Evolutionary conservation across 495 filamentous ascomycete genomes (phyloP).

Genomic region (Aspergillus carlsbadensis): DNA sequence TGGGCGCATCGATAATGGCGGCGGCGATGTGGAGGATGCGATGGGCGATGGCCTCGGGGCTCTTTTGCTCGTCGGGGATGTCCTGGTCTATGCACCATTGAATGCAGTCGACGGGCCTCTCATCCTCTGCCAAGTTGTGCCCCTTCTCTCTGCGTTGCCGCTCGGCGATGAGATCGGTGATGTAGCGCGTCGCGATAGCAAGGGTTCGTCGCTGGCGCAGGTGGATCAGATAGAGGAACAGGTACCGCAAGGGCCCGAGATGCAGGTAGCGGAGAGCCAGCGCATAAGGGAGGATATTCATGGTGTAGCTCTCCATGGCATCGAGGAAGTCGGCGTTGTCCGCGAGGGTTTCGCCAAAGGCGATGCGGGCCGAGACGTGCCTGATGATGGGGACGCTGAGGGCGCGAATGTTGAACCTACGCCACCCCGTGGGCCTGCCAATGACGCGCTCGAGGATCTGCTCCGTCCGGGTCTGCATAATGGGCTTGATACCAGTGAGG

Average conservation of each 20-base stretch:
- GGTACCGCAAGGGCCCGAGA: neutral
- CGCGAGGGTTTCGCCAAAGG: neutral
- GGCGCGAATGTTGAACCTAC: neutral
- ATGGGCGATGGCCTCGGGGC: neutral
- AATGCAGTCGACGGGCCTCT: neutral
- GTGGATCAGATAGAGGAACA: neutral
- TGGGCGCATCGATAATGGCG: neutral
- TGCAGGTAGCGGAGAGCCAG: neutral
- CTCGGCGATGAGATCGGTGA: neutral
- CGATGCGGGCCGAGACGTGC: neutral
- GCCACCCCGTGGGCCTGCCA: neutral
- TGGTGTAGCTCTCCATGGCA: neutral
- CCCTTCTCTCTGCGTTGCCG: neutral
- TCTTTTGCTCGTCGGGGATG: neutral
- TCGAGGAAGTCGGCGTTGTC: neutral
- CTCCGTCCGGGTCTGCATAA: neutral
- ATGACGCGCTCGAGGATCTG: neutral
- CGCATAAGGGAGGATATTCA: neutral
- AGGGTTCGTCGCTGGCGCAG: neutral
- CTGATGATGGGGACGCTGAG: neutral
- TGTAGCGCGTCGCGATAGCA: neutral
- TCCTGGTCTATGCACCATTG: constrained; percentile 2
- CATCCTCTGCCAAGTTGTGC: neutral
- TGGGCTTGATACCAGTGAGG: neutral
- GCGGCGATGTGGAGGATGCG: neutral